Evolutionary conservation across 2,329 filamentous ascomycete species (phyloP).

Genomic region (Alternaria sp.): DNA sequence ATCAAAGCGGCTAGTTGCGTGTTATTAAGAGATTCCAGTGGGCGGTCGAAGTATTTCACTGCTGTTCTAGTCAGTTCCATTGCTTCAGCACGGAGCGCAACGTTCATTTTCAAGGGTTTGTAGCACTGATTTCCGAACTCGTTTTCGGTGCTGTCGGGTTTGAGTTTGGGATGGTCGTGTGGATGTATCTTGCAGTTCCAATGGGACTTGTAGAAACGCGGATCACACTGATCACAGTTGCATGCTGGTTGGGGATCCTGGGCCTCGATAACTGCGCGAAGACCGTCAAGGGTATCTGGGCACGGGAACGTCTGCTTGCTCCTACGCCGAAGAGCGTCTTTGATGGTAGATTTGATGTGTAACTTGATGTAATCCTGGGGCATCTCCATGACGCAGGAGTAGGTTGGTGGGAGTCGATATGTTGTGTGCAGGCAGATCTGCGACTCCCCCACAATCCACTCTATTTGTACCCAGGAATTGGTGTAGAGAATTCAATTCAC

Average conservation of each 20-base stretch:
- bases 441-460: background rate
- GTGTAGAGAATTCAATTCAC: background rate
- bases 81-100: background rate
- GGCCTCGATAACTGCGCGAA: background rate
- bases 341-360: background rate
- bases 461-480: background rate
- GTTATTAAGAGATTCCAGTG: background rate
- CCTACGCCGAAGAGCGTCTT: background rate
- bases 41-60: conserved; percentile 1
- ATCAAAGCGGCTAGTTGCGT: background rate
- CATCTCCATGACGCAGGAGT: background rate
- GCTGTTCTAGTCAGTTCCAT: background rate
- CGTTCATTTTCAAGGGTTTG: background rate
- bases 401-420: background rate
- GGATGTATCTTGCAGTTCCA: background rate
- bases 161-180: background rate
- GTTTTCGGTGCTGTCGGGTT: conserved; percentile 11
- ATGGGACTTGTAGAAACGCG: background rate
- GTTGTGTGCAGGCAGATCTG: background rate
- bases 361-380: background rate
- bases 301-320: background rate
- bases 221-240: background rate
- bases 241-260: background rate
- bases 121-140: conserved; percentile 4
- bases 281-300: background rate